These are phyloP conservation scores for Geoglossum cookeanum DNA, from an alignment of 2,329 filamentous ascomycete species.

Conservation along the genomic window DNA sequence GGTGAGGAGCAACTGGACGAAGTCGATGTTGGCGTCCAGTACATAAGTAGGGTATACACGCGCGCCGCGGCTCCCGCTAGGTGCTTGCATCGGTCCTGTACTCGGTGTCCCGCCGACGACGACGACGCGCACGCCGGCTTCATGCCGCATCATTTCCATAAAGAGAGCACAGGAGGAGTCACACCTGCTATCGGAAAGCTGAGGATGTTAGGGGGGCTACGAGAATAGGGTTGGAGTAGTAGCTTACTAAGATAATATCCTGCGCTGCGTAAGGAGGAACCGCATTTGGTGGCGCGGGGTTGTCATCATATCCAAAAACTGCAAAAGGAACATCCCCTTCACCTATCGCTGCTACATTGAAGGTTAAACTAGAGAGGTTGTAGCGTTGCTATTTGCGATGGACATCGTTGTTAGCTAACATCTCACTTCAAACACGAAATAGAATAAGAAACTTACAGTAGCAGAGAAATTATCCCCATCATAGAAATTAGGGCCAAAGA, in stretches of 20 bases:
- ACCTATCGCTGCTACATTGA: slow-evolving; percentile 10
- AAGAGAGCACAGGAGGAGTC: slow-evolving; percentile 41
- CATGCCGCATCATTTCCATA: slow-evolving; percentile 32
- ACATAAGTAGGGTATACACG: background rate
- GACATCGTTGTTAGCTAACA: slow-evolving; percentile 7
- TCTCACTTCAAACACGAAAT: slow-evolving; percentile 7
- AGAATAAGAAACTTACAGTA: slow-evolving; percentile 9
- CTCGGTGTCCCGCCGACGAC: slow-evolving; percentile 39
- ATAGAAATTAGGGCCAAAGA: slow-evolving; percentile 21
- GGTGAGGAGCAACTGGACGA: background rate
- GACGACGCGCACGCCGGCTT: slow-evolving; percentile 35
- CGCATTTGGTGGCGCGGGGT: slow-evolving; percentile 10
- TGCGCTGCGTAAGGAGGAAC: slow-evolving; percentile 20
- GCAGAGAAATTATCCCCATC: slow-evolving; percentile 21
- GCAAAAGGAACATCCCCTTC: slow-evolving; percentile 8
- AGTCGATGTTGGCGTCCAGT: background rate
- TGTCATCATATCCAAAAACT: slow-evolving; percentile 17
- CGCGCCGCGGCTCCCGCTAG: background rate
- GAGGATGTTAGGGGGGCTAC: slow-evolving; percentile 7
- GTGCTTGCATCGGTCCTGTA: slow-evolving; percentile 26
- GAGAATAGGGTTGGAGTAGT: background rate
- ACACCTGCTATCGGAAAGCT: slow-evolving; percentile 36
- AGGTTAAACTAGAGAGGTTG: slow-evolving; percentile 13
- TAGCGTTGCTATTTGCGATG: slow-evolving; percentile 6
- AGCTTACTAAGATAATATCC: slow-evolving; percentile 20